Percentiles rank a stretch among this genome's conserved stretches.
These are phyloP conservation scores for Shiraia sp. DNA, from an alignment of 2,329 filamentous ascomycete species.

Conservation along the genomic window DNA sequence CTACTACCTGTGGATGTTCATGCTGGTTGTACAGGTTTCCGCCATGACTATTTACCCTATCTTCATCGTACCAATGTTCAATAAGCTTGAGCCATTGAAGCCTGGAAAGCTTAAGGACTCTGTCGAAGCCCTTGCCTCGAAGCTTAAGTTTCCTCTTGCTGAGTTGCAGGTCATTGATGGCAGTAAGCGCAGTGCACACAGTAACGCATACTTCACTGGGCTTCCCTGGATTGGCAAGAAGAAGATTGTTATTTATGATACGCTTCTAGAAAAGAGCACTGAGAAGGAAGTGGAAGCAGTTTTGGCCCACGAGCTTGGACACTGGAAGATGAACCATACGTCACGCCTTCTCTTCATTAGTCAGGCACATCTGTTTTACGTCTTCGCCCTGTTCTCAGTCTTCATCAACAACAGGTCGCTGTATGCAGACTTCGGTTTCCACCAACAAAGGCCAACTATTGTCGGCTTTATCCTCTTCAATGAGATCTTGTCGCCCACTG, in stretches of 20 bases:
- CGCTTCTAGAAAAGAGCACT: slow-evolving; percentile 91
- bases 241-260: slow-evolving; percentile 99
- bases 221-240: slow-evolving; percentile 89
- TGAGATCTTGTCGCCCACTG: slow-evolving; percentile 91
- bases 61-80: slow-evolving; percentile 92
- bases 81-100: slow-evolving; percentile 92
- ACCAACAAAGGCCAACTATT: slow-evolving; percentile 82
- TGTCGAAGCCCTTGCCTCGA: slow-evolving; percentile 81
- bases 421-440: slow-evolving; percentile 89
- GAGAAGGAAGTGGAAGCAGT: slow-evolving; percentile 93
- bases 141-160: slow-evolving; percentile 86
- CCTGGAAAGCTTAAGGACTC: slow-evolving; percentile 84
- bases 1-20: slow-evolving; percentile 96
- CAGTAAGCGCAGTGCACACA: slow-evolving; percentile 84
- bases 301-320: slow-evolving; percentile 91
- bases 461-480: slow-evolving; percentile 98
- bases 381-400: slow-evolving; percentile 93
- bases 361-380: slow-evolving; percentile 91
- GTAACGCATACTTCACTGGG: slow-evolving; percentile 95
- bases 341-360: slow-evolving; percentile 82
- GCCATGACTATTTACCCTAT: slow-evolving; percentile 97
- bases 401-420: slow-evolving; percentile 95
- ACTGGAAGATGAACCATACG: slow-evolving; percentile 96
- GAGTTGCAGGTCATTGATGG: slow-evolving; percentile 95
- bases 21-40: slow-evolving; percentile 85